Conservation (phyloP, 2,329 filamentous ascomycete genomes). For the Lecanosticta acicola region DNA sequence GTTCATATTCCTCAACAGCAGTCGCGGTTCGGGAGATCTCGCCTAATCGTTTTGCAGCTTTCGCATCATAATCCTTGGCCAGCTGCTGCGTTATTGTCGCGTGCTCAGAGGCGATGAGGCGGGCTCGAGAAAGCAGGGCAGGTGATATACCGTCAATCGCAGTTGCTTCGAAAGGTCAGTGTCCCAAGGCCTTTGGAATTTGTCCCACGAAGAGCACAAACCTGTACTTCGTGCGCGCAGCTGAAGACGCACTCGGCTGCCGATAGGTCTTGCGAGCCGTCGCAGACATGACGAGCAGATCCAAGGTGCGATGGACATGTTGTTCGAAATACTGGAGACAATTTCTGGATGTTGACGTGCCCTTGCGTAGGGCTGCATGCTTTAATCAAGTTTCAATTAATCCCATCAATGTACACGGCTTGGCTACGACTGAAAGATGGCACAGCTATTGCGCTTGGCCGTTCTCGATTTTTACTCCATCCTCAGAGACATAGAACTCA, state of each 20-base stretch:
- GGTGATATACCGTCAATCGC: constrained; percentile 43
- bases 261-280: constrained; percentile 4
- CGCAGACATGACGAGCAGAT: constrained; percentile 13
- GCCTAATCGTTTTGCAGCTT: constrained; percentile 53
- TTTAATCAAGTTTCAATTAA: too few relatives aligned
- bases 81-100: constrained; percentile 48
- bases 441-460: neutral
- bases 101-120: constrained; percentile 52
- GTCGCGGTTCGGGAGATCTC: constrained; percentile 49
- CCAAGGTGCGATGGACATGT: constrained; percentile 11
- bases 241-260: constrained; percentile 11
- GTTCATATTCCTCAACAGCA: constrained; percentile 53
- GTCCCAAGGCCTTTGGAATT: too few relatives aligned
- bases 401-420: too few relatives aligned
- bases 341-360: too few relatives aligned
- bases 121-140: constrained; percentile 52
- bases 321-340: neutral
- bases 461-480: constrained; percentile 17
- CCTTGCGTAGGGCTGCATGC: too few relatives aligned
- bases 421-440: too few relatives aligned
- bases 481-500: constrained; percentile 20
- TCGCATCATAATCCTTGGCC: constrained; percentile 50
- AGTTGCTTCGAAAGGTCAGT: too few relatives aligned
- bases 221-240: constrained; percentile 15
- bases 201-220: constrained; percentile 1